Conservation (phyloP, 495 filamentous ascomycete genomes). For the Lasiosphaeris hirsuta region DNA sequence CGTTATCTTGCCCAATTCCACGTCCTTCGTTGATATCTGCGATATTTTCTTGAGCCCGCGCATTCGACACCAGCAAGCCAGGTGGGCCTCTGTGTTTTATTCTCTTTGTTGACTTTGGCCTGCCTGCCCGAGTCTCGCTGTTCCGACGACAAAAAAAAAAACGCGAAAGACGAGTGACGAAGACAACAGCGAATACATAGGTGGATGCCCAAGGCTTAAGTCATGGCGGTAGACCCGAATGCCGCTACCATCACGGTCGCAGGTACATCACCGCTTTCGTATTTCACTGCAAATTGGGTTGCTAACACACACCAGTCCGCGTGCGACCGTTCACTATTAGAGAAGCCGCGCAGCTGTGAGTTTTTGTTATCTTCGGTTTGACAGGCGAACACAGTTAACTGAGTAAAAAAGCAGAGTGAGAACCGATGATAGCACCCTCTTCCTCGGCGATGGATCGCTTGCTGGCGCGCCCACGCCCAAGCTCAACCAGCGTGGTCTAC, state of each 20-base stretch:
- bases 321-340: conserved; percentile 91
- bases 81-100: not conserved
- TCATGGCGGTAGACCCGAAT: conserved; percentile 31
- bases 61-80: not conserved
- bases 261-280: conserved; percentile 30
- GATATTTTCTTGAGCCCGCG: not conserved
- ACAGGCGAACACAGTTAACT: not conserved
- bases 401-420: conserved; percentile 50
- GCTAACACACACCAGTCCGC: conserved; percentile 55
- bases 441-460: conserved; percentile 92
- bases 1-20: too few species aligned
- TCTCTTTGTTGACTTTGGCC: conserved; percentile 11
- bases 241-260: conserved; percentile 60
- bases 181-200: not conserved
- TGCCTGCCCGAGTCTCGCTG: not conserved
- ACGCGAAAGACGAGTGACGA: not conserved
- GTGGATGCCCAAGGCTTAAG: conserved; percentile 22
- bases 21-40: not conserved
- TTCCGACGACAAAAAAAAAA: not conserved
- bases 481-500: conserved; percentile 79
- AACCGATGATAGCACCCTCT: conserved; percentile 81
- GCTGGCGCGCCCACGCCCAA: conserved; percentile 80
- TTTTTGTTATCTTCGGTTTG: not conserved
- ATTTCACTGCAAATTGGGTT: not conserved
- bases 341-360: conserved; percentile 65